Conservation (phyloP, 805 yeast genomes). For the Saccharomycopsis sp. region DNA sequence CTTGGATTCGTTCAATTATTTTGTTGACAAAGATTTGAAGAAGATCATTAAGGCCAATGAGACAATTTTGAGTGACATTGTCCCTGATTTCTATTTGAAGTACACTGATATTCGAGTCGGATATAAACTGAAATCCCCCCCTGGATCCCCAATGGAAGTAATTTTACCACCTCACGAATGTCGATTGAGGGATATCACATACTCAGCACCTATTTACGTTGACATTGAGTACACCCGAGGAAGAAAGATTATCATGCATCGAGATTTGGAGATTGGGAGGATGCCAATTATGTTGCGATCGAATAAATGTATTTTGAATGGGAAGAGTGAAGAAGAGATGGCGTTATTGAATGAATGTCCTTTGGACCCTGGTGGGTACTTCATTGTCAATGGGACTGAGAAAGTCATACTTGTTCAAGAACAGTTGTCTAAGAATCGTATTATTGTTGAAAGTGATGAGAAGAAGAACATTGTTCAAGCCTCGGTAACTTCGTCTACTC, state of each 20-base stretch:
- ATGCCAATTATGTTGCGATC: slow-evolving; percentile 99
- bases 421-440: slow-evolving; percentile 93
- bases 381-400: slow-evolving; percentile 96
- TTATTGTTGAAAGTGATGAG: slow-evolving; percentile 95
- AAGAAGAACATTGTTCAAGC: slow-evolving; percentile 94
- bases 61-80: slow-evolving; percentile 84
- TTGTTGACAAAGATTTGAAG: slow-evolving; percentile 87
- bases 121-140: slow-evolving; percentile 32
- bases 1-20: slow-evolving; percentile 94
- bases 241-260: slow-evolving; percentile 79
- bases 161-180: slow-evolving; percentile 90
- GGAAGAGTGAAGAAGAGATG: slow-evolving; percentile 75
- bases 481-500: slow-evolving; percentile 95
- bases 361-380: slow-evolving; percentile 97
- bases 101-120: slow-evolving; percentile 93
- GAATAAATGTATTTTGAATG: slow-evolving; percentile 80
- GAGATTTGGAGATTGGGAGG: slow-evolving; percentile 89
- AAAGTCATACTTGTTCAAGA: slow-evolving; percentile 96
- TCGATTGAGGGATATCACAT: slow-evolving; percentile 86
- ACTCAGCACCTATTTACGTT: slow-evolving; percentile 91
- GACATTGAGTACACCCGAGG: slow-evolving; percentile 98
- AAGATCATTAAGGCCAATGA: slow-evolving; percentile 91
- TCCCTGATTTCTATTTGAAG: slow-evolving; percentile 91
- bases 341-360: slow-evolving; percentile 91
- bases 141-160: slow-evolving; percentile 41